Conservation (phyloP, 768 basidiomycete species). For the Lactifluus subvellereus region DNA sequence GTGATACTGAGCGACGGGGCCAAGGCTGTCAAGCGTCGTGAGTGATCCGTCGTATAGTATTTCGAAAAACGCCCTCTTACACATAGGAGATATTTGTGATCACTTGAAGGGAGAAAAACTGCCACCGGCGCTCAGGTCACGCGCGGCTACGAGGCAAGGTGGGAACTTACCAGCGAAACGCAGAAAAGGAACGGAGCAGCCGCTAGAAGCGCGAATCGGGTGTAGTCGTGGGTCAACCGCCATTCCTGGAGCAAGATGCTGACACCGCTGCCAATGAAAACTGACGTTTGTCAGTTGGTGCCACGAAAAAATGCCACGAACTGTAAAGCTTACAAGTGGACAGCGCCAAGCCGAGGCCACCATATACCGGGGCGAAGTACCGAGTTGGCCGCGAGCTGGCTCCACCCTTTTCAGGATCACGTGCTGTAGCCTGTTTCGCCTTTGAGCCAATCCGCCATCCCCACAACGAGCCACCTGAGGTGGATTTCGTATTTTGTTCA, state of each 20-base stretch:
- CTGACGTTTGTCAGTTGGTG: slow-evolving; percentile 32
- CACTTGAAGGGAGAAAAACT: slow-evolving; percentile 76
- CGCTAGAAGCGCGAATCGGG: slow-evolving; percentile 58
- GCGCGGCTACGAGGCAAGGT: not conserved
- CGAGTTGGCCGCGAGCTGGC: slow-evolving; percentile 36
- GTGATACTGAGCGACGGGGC: slow-evolving; percentile 80
- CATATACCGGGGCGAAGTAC: slow-evolving; percentile 67
- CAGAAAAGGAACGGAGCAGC: slow-evolving; percentile 71
- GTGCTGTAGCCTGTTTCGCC: slow-evolving; percentile 24
- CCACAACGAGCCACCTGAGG: slow-evolving; percentile 25
- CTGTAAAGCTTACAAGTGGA: slow-evolving; percentile 44
- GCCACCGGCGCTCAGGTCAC: not conserved
- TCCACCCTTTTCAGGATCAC: slow-evolving; percentile 49
- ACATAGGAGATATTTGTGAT: slow-evolving; percentile 58
- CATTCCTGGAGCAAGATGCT: slow-evolving; percentile 59
- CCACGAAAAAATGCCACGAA: not conserved
- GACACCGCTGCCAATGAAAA: slow-evolving; percentile 62
- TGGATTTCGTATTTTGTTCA: slow-evolving; percentile 11
- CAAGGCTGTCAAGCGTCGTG: slow-evolving; percentile 42
- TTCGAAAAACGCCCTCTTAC: slow-evolving; percentile 36
- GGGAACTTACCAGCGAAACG: slow-evolving; percentile 55
- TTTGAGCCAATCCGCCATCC: slow-evolving; percentile 30
- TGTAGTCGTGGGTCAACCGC: slow-evolving; percentile 55
- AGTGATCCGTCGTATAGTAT: not conserved
- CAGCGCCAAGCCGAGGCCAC: slow-evolving; percentile 62